phyloP scores from a whole-genome alignment of 305 asterid genomes.

The Andrographis paniculata region DNA sequence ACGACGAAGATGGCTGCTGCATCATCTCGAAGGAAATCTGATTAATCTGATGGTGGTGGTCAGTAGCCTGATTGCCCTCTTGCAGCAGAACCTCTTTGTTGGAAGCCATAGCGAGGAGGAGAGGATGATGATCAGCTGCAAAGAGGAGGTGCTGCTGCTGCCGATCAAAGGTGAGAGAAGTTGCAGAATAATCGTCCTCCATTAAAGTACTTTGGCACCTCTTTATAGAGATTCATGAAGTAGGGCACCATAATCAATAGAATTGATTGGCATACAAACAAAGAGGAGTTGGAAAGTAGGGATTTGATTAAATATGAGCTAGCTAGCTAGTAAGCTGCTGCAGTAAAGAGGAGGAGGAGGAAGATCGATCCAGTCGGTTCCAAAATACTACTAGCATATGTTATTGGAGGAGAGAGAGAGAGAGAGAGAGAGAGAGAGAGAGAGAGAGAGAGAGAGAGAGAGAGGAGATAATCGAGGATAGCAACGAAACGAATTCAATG shows the following conservation, averaged over 20 bases:
- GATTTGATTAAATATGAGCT: not conserved
- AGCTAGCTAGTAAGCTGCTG: too few species aligned
- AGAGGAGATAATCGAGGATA: slow-evolving; percentile 31
- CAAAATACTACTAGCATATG: too few species aligned
- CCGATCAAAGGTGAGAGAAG: slow-evolving; percentile 13
- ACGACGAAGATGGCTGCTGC: slow-evolving; percentile 39
- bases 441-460: slow-evolving; percentile 18
- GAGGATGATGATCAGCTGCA: slow-evolving; percentile 1
- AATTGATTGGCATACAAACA: slow-evolving; percentile 9
- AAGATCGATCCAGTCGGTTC: too few species aligned
- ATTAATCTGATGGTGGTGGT: slow-evolving; percentile 25
- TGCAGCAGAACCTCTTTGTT: slow-evolving; percentile 17
- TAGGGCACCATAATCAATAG: slow-evolving; percentile 21
- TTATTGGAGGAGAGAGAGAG: too few species aligned
- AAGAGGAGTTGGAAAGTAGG: slow-evolving; percentile 8
- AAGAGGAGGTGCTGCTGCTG: slow-evolving; percentile 8
- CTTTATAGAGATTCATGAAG: slow-evolving; percentile 11
- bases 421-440: slow-evolving; percentile 19
- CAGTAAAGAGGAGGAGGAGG: too few species aligned
- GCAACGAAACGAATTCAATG: too few species aligned
- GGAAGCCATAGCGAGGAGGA: slow-evolving; percentile 35
- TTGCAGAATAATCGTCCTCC: slow-evolving; percentile 31
- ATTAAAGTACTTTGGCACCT: not conserved
- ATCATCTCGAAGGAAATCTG: slow-evolving; percentile 66
- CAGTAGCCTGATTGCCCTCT: slow-evolving; percentile 23